Base-by-base conservation (phyloP, 2,329 filamentous ascomycete species). In the Cyclaneusma minus region DNA sequence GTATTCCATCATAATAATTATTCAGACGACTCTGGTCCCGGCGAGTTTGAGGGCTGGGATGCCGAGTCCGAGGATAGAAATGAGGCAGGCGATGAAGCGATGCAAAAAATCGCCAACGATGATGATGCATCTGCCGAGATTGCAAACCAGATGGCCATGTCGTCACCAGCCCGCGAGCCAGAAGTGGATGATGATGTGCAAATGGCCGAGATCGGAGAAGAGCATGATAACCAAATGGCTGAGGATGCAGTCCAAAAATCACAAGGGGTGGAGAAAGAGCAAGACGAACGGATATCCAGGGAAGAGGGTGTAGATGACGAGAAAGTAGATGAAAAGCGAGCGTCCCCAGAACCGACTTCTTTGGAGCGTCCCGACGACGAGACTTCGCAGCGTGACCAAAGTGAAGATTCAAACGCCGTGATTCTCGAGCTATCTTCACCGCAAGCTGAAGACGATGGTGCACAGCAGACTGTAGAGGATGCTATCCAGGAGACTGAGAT, bases 251-350 rank as follows among this genome's bases (percentile, higher is more conserved):
- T 7, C 18, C 8, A 20, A 20, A 20, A 20, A 8, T 20, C 18
- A 7, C 8, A 20, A 11, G 18, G 18, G 8, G 18, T 7, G n/a
- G 18, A 20, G n/a, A 11, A 20, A 20, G 18, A 20, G 18, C 18
- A 7, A 20, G 18, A 11, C 18, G 18, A 20, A 8, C 18, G 7
- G 18, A 7, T 20, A 20, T 7, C 18, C 18, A 20, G 18, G 18
- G 18, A 20, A 20, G 18, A 20, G n/a, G 18, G n/a, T n/a, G n/a
- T n/a, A 11, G 18, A 20, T 20, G 8, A 20, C 18, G 18, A 20
- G 7, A 11, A 11, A 7, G n/a, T 20, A 7, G 18, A 20, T 20
- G n/a, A 20, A 7, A 7, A 7, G 8, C 8, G 7, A 11, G 7
- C 18, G 18, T 7, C 7, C 18, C 7, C 8, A 20, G 7, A 7